Percentiles rank a stretch among this genome's conserved stretches.
phyloP scores from a whole-genome alignment of 1,284 basidiomycete species.

The Lentinus polychrous region DNA sequence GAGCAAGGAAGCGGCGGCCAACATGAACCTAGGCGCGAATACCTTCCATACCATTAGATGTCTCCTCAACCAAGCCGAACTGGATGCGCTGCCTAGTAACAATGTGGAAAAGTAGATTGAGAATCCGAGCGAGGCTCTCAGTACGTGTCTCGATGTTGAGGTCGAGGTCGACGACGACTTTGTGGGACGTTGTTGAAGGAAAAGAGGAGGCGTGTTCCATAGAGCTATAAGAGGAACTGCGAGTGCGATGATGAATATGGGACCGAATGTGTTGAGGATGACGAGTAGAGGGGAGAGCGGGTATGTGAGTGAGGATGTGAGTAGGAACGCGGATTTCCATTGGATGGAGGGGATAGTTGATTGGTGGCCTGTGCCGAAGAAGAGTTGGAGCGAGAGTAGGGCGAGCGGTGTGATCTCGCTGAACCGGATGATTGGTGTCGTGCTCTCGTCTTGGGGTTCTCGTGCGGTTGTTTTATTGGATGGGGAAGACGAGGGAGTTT shows the following conservation, averaged over 20 bases:
- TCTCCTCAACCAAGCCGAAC: slow-evolving; percentile 72
- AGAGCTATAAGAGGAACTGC: slow-evolving; percentile 69
- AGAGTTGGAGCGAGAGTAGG: slow-evolving; percentile 69
- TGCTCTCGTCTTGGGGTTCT: slow-evolving; percentile 19
- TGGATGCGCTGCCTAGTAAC: slow-evolving; percentile 65
- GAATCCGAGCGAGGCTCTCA: slow-evolving; percentile 54
- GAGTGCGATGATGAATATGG: slow-evolving; percentile 58
- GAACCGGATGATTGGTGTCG: slow-evolving; percentile 40
- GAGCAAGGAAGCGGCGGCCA: slow-evolving; percentile 48
- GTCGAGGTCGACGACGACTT: slow-evolving; percentile 20
- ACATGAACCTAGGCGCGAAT: slow-evolving; percentile 93
- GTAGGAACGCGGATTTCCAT: slow-evolving; percentile 90
- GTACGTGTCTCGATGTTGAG: slow-evolving; percentile 27
- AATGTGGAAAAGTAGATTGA: slow-evolving; percentile 67
- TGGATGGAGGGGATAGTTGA: slow-evolving; percentile 86
- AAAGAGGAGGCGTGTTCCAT: slow-evolving; percentile 81
- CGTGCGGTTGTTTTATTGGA: slow-evolving; percentile 3
- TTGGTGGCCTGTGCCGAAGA: slow-evolving; percentile 92
- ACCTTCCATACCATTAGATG: slow-evolving; percentile 99
- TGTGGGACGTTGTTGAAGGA: slow-evolving; percentile 16
- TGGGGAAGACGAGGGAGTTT: slow-evolving; percentile 32
- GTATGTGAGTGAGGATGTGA: slow-evolving; percentile 64
- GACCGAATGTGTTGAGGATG: slow-evolving; percentile 75
- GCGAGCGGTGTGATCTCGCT: slow-evolving; percentile 67
- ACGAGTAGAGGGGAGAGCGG: slow-evolving; percentile 78